These are phyloP conservation scores for Nicotiana attenuata DNA, from an alignment of 257 asterid species.

Conservation along the genomic window DNA sequence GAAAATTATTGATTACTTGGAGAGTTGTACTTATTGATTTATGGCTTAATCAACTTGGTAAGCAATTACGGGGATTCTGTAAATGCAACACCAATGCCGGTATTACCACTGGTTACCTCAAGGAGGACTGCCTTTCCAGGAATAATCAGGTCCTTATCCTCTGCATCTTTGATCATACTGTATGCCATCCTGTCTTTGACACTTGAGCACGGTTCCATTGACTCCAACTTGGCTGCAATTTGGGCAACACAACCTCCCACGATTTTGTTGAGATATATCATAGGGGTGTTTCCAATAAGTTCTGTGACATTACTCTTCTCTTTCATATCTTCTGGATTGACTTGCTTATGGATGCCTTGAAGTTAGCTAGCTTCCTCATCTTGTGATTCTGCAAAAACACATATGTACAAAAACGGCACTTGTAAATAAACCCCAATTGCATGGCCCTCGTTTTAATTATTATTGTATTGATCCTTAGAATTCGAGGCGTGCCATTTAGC, in stretches of 20 bases:
- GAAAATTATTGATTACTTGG: too few relatives aligned
- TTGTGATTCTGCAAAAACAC: neutral
- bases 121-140: conserved; percentile 44
- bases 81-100: conserved; percentile 47
- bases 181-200: conserved; percentile 45
- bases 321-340: conserved; percentile 13
- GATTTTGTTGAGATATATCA: conserved; percentile 41
- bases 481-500: too few relatives aligned
- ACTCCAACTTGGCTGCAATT: conserved; percentile 45
- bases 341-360: neutral
- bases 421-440: too few relatives aligned
- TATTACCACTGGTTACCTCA: conserved; percentile 44
- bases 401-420: neutral
- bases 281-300: conserved; percentile 42
- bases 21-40: too few relatives aligned
- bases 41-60: too few relatives aligned
- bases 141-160: conserved; percentile 39
- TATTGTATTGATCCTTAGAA: too few relatives aligned
- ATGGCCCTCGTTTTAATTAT: too few relatives aligned
- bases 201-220: conserved; percentile 41
- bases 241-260: conserved; percentile 36
- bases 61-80: too few relatives aligned
- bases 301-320: conserved; percentile 26
- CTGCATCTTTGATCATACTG: conserved; percentile 50
- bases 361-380: neutral